Base-by-base conservation (phyloP, 2,329 filamentous ascomycete genomes). In the Dendryphion nanum region DNA sequence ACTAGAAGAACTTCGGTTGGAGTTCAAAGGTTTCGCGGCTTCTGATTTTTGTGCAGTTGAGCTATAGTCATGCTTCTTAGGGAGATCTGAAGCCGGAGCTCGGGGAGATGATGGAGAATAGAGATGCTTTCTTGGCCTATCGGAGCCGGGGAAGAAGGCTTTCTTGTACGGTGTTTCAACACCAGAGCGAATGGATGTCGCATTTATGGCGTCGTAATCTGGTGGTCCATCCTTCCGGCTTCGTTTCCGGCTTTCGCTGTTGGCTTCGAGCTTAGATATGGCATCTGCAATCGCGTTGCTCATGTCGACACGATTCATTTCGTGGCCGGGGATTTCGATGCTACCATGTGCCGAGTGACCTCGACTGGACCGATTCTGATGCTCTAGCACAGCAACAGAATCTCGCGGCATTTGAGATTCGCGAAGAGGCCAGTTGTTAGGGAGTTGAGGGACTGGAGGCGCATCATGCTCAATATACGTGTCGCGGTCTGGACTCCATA, bases 381-480 rank as follows among this genome's bases (percentile, higher is more conserved):
- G 23, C n/a, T n/a, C n/a, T n/a, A 40, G 31, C 4, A 37, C 15
- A 4, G 43, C 34, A 6, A 40, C 26, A 18, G 40, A 41, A 15
- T 37, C 45, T 7, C 42, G 44, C 12, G 20, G 28, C 8, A 51
- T 32, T 29, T 37, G 35, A 4, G 50, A 46, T 31, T 50, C 48
- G 19, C 55, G 53, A 3, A 60, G 40, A 8, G 54, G 54, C 55
- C 56, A 59, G 13, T 56, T 45, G 3, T 35, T 30, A 5, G 53
- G 59, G 4, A 59, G 38, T 4, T 48, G 36, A 14, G 59, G 58
- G 2, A 64, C 48, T 3, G 55, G 59, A 4, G 60, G 60, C 10
- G 44, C 43, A 16, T 51, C 35, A 6, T 40, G 44, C 17, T 35
- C 38, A 12, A 44, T 29, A n/a, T 37, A 45, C 4, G 47, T 49